Percentiles rank a stretch among this genome's conserved stretches.
Conservation (phyloP, 2,329 filamentous ascomycete species). For the Delphinella strobiligena region DNA sequence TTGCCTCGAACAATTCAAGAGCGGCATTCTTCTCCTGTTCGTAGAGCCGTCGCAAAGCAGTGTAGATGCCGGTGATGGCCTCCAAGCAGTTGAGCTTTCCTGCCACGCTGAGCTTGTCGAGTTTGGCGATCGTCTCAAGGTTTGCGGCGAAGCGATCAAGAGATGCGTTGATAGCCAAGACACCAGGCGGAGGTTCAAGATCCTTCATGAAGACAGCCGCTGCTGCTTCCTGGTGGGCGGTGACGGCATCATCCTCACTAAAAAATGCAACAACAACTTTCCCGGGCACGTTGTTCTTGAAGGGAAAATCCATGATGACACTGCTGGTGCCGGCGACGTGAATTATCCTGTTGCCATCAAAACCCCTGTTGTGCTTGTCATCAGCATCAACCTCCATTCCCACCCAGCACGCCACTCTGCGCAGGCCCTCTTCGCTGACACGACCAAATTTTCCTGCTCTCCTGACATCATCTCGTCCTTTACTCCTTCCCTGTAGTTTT, state of each 20-base stretch:
- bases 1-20: constrained; percentile 34
- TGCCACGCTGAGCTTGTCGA: constrained; percentile 60
- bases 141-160: constrained; percentile 61
- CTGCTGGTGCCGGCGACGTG: constrained; percentile 22
- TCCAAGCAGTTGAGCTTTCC: constrained; percentile 65
- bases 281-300: constrained; percentile 24
- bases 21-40: constrained; percentile 52
- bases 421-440: constrained; percentile 64
- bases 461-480: constrained; percentile 14
- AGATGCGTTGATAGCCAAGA: constrained; percentile 56
- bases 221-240: constrained; percentile 49
- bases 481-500: constrained; percentile 16
- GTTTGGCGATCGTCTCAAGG: constrained; percentile 53
- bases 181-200: constrained; percentile 46
- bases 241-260: constrained; percentile 46
- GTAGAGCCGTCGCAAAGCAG: constrained; percentile 57
- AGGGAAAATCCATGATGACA: constrained; percentile 21
- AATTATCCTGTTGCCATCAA: constrained; percentile 21
- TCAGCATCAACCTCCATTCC: constrained; percentile 42
- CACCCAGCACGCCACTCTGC: constrained; percentile 53
- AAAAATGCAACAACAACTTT: constrained; percentile 53
- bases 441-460: constrained; percentile 57
- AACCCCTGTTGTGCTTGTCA: constrained; percentile 12
- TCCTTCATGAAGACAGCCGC: constrained; percentile 54
- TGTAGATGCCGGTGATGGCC: constrained; percentile 61